Base-by-base conservation (phyloP, 768 basidiomycete genomes). In the Hericium alpestre region DNA sequence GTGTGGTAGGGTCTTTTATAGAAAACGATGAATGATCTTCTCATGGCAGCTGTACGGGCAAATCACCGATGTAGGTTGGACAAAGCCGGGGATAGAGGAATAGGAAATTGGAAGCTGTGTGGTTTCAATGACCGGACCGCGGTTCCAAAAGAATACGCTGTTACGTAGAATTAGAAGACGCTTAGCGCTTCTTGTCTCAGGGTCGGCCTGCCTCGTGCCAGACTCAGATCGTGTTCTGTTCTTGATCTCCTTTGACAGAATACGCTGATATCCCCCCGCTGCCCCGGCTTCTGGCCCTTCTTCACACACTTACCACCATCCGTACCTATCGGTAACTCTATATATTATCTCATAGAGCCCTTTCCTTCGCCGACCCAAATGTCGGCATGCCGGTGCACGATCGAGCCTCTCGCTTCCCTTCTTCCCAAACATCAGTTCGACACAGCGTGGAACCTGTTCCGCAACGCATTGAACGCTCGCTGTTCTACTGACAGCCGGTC, bases 211-310 rank as follows among this genome's bases (percentile, higher is more conserved):
- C 46, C 46, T 47, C 46, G 46, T 47, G 46, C 22, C 32, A 5
- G 32, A 32, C 32, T 32, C 8, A 32, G 32, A 32, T 32, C 50
- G 50, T 20, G 25, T 8, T 18, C 37, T 22, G 51, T 48, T 56
- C 59, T 59, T 60, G 58, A 62, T 60, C 61, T 58, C 27, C 54
- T 50, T 55, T 60, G 59, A 60, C 59, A 60, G 59, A 62, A 62
- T 50, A 57, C 60, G 60, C 60, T 48, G 59, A 54, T 13, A 53
- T 43, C 38, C 32, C 32, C 37, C 48, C 9, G 20, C 15, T 2
- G 23, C 27, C 27, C 6, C 5, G 9, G 3, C 1, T 37, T 52
- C 58, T 13, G 60, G 58, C 38, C 23, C 1, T 18, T 51, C 22
- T 59, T 59, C 58, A 59, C 60, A 61, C 58, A 58, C n/a, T 25